Base-by-base conservation (phyloP, 2,329 filamentous ascomycete species). In the Fusarium sp. region DNA sequence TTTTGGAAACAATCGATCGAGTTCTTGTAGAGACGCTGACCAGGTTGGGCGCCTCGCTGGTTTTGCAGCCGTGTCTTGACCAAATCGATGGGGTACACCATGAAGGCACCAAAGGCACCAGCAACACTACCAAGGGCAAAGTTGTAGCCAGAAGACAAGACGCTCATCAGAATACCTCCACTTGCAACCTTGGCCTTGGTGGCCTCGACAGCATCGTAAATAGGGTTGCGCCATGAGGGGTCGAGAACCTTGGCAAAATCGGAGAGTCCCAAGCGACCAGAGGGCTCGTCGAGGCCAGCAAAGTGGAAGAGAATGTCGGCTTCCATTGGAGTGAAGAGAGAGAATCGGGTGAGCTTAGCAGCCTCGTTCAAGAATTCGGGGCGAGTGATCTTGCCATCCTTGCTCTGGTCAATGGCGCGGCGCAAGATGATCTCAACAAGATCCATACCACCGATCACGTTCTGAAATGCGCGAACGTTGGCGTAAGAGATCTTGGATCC, bases 41-140 rank as follows among this genome's bases (percentile, higher is more conserved):
- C 96, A 1, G 94, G 93, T 53, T 91, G 89, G 7, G 88, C 89
- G 54, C 89, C 90, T 72, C 96, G 90, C 85, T 99, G 96, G 84
- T 99, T 99, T 82, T 99, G 96, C 90, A 99, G 92, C 66, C 96
- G 91, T 2, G 96, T 99, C 88, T 99, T 99, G 80, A 99, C 96
- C 67, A 99, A 84, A 83, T 99, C 96, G 78, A 99, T 98, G 25
- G 96, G 96, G 80, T 99, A 99, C 57, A 99, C 96, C 94, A 99
- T 98, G 80, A 99, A 98, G 14, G 96, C 96, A 79, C 96, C 96
- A 78, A 99, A 99, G 12, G 96, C 96, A 81, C 96, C 96, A 10
- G 96, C 96, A 73, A 97, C 74, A 79, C 92, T 94, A 64, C 96
- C 96, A 9, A 99, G 88, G 5, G 84, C 90, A 79, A 99, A 99